Conservation (phyloP, 495 filamentous ascomycete species). For the Lophiotrema nucula region DNA sequence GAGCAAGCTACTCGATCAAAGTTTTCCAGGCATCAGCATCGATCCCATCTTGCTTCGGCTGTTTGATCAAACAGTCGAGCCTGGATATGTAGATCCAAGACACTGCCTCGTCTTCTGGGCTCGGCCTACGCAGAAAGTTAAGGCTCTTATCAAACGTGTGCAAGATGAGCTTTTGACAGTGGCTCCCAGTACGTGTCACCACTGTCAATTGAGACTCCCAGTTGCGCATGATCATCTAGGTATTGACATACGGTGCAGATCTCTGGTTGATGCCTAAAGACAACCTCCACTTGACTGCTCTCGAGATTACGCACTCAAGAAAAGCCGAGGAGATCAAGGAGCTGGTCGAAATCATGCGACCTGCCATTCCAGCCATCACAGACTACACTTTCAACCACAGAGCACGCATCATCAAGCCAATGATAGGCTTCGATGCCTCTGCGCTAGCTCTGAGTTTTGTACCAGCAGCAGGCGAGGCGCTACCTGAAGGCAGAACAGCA, state of each 20-base stretch:
- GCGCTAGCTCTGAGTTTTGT: slow-evolving; percentile 85
- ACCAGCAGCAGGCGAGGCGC: slow-evolving; percentile 62
- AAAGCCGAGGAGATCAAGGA: slow-evolving; percentile 60
- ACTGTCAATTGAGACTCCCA: not conserved
- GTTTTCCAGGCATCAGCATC: slow-evolving; percentile 68
- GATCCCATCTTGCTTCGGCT: slow-evolving; percentile 74
- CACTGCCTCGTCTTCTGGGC: slow-evolving; percentile 87
- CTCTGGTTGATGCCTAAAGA: slow-evolving; percentile 81
- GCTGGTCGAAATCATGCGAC: slow-evolving; percentile 55
- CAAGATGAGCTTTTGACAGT: slow-evolving; percentile 62
- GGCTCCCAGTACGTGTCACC: slow-evolving; percentile 60
- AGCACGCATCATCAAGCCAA: slow-evolving; percentile 73
- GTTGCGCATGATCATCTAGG: slow-evolving; percentile 1
- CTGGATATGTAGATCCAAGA: slow-evolving; percentile 67
- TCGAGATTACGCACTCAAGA: slow-evolving; percentile 75
- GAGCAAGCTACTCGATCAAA: slow-evolving; percentile 61
- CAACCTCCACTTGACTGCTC: slow-evolving; percentile 78
- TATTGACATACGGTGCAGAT: slow-evolving; percentile 47
- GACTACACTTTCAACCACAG: slow-evolving; percentile 62
- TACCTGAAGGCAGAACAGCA: slow-evolving; percentile 33
- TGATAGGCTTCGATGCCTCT: slow-evolving; percentile 78
- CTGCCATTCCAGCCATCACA: slow-evolving; percentile 53
- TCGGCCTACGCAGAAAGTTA: slow-evolving; percentile 69
- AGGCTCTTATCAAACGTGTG: slow-evolving; percentile 62
- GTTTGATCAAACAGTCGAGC: slow-evolving; percentile 56